Conservation (phyloP, 164 flowering plant genomes). For the Kalanchoe fedtschenkoi region DNA sequence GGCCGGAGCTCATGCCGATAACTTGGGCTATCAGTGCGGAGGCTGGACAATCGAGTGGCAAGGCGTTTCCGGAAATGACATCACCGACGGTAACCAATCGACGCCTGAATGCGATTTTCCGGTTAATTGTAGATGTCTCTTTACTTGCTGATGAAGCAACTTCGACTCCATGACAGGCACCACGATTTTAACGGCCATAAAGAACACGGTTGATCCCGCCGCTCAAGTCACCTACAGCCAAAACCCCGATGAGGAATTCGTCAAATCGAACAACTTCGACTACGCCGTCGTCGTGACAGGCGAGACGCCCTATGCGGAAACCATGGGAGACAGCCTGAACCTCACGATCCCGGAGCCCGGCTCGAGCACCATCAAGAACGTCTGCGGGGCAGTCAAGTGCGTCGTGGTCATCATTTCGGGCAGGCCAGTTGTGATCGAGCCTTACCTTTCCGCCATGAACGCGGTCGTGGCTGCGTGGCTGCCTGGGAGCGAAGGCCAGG, state of each 20-base stretch:
- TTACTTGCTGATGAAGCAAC: neutral
- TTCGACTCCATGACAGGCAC: neutral
- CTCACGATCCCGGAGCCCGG: conserved; percentile 5
- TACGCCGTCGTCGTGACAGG: conserved; percentile 1
- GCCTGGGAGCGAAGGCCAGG: conserved; percentile 6
- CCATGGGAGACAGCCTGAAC: conserved; percentile 5
- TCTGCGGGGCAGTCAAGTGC: conserved; percentile 2
- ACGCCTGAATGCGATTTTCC: too few relatives aligned
- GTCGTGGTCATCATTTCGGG: conserved; percentile 3
- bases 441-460: neutral
- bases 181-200: conserved; percentile 1
- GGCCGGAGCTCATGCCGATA: conserved; percentile 73
- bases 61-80: conserved; percentile 48
- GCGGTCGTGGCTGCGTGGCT: conserved; percentile 3
- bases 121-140: neutral
- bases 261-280: neutral
- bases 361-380: conserved; percentile 3
- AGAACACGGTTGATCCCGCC: neutral
- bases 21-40: conserved; percentile 88
- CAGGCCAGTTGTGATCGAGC: conserved; percentile 5
- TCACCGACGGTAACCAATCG: neutral
- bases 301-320: conserved; percentile 1
- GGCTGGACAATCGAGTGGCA: conserved; percentile 78
- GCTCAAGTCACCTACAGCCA: neutral
- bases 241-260: neutral